phyloP scores from a whole-genome alignment of 257 asterid genomes.

The Striga asiatica region DNA sequence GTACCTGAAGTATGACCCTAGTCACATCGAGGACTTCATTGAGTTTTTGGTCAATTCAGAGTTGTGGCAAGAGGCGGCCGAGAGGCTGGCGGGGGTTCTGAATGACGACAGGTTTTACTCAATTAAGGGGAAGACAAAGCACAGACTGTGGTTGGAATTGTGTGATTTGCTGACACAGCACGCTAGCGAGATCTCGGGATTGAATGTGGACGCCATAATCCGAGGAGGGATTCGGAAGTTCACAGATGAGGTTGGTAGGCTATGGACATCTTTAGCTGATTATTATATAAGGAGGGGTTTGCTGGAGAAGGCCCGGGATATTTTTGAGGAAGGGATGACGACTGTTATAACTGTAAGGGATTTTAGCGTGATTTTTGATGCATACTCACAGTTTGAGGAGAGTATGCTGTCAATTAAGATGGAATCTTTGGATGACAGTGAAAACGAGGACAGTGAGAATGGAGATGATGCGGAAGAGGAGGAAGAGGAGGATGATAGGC shows the following conservation, averaged over 20 bases:
- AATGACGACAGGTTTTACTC: constrained; percentile 77
- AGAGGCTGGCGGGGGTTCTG: constrained; percentile 85
- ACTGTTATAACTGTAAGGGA: constrained; percentile 86
- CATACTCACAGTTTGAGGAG: constrained; percentile 89
- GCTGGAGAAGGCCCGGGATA: constrained; percentile 82
- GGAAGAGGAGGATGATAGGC: constrained; percentile 48
- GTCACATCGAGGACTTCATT: constrained; percentile 86
- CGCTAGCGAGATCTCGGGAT: constrained; percentile 64
- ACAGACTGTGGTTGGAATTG: constrained; percentile 82
- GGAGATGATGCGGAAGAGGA: too few relatives aligned
- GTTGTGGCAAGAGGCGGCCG: constrained; percentile 91
- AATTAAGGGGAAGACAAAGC: constrained; percentile 86
- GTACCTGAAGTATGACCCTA: constrained; percentile 91
- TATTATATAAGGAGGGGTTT: constrained; percentile 81
- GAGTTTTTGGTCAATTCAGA: constrained; percentile 76
- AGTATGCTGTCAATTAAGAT: constrained; percentile 71
- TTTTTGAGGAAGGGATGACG: constrained; percentile 95
- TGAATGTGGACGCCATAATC: constrained; percentile 93
- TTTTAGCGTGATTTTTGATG: constrained; percentile 82
- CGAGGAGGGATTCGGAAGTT: constrained; percentile 94
- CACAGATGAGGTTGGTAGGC: constrained; percentile 91
- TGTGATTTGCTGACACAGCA: constrained; percentile 89
- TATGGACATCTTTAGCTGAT: constrained; percentile 91
- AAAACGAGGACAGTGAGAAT: constrained; percentile 38
- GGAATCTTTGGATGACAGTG: constrained; percentile 64